Conservation (phyloP, 495 filamentous ascomycete genomes). For the Rhizodiscina lignyota region DNA sequence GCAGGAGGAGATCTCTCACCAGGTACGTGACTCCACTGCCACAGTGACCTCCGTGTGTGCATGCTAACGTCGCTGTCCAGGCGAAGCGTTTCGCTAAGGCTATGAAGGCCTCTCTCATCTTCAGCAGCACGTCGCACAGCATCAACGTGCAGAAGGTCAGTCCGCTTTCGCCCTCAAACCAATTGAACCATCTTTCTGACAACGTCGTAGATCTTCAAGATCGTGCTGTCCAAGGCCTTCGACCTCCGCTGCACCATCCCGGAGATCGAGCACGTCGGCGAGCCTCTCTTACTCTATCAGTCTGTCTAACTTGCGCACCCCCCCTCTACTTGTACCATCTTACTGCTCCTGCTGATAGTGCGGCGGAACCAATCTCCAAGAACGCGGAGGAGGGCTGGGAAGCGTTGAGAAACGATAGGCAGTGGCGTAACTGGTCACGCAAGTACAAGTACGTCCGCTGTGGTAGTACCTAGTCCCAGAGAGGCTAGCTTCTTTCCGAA, state of each 20-base stretch:
- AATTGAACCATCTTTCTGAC: not conserved
- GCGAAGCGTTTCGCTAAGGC: constrained; percentile 93
- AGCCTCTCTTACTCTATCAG: constrained; percentile 80
- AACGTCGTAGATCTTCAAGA: constrained; percentile 84
- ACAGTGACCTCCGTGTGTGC: no score
- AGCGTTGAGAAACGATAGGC: no score
- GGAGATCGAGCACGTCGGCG: constrained; percentile 93
- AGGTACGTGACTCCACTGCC: constrained; percentile 40
- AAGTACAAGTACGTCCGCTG: no score
- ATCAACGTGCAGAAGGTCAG: constrained; percentile 98
- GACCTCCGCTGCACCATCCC: constrained; percentile 98
- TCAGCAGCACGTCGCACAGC: constrained; percentile 95
- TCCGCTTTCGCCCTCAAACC: not conserved
- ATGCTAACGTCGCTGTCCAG: no score
- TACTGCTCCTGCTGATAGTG: no score
- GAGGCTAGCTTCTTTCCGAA: no score
- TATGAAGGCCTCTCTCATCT: constrained; percentile 93
- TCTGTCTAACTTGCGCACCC: no score
- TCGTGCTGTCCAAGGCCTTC: constrained; percentile 95
- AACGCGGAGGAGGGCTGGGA: no score
- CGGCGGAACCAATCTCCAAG: no score
- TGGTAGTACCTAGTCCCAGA: no score
- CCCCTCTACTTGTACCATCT: no score
- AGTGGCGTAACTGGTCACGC: no score
- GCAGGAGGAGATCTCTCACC: constrained; percentile 93